A percentile compares a stretch with the other conserved stretches of the same genome.
Evolutionary conservation across 148 eudicot species (phyloP).

Genomic region (Selenicereus undatus): DNA sequence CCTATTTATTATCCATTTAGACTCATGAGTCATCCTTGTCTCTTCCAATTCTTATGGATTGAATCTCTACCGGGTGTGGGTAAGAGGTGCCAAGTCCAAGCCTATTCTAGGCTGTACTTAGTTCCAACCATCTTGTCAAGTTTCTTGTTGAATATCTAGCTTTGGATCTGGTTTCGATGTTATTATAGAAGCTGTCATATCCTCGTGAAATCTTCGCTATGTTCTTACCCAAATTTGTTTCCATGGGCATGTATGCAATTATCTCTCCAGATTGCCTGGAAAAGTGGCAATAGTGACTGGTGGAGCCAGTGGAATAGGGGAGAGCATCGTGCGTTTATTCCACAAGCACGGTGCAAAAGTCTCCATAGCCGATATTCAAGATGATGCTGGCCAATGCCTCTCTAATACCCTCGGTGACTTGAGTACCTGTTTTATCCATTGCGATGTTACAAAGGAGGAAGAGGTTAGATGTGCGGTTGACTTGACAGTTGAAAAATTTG

Average conservation of each 20-base stretch:
- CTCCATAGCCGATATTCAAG: slow-evolving; percentile 61
- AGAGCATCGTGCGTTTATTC: slow-evolving; percentile 89
- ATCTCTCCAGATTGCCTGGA: slow-evolving; percentile 61
- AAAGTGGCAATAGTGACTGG: slow-evolving; percentile 92
- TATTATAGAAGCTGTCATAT: background rate
- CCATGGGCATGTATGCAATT: background rate
- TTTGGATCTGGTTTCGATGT: background rate
- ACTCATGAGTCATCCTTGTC: background rate
- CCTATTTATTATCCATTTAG: too few species aligned
- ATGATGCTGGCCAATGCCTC: slow-evolving; percentile 53
- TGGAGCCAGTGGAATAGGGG: slow-evolving; percentile 90
- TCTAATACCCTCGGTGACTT: slow-evolving; percentile 43
- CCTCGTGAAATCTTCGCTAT: background rate
- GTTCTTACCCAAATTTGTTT: background rate
- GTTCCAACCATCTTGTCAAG: background rate
- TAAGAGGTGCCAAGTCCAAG: background rate
- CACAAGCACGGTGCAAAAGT: slow-evolving; percentile 81
- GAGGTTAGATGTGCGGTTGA: slow-evolving; percentile 64
- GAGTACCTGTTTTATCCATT: slow-evolving; percentile 43
- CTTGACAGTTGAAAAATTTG: slow-evolving; percentile 53
- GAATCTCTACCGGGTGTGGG: background rate
- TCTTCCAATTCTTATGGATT: background rate
- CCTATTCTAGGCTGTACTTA: background rate
- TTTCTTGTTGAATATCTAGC: background rate
- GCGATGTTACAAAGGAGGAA: slow-evolving; percentile 70